Conservation (phyloP, 2,329 filamentous ascomycete species). For the Verticillium longisporum region DNA sequence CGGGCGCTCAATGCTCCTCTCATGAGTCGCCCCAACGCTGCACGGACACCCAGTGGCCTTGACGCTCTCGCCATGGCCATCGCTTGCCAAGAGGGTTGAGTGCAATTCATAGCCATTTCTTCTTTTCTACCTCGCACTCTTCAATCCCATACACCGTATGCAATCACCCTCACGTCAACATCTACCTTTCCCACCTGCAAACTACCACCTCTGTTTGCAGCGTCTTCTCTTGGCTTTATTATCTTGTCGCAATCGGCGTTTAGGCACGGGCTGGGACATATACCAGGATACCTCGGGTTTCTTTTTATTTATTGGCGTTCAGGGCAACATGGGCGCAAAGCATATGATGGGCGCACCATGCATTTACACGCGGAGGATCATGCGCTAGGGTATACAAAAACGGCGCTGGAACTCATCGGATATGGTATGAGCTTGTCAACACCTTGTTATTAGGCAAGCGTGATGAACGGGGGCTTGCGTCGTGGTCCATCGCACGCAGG, state of each 20-base stretch:
- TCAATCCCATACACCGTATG: background rate
- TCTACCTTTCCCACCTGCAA: background rate
- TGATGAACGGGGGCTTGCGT: too few species aligned
- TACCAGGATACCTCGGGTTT: slow-evolving; percentile 4
- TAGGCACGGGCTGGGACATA: background rate
- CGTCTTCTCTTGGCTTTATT: background rate
- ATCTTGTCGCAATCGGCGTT: background rate
- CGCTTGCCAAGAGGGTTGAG: slow-evolving; percentile 39
- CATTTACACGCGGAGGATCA: slow-evolving; percentile 2
- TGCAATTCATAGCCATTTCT: slow-evolving; percentile 14
- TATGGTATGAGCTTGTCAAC: background rate
- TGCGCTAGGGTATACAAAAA: background rate
- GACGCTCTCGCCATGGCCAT: slow-evolving; percentile 49
- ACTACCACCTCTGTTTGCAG: background rate
- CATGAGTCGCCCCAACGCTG: slow-evolving; percentile 33
- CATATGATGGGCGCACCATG: slow-evolving; percentile 11
- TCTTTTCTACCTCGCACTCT: slow-evolving; percentile 10
- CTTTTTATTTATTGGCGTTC: background rate
- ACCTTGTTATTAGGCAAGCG: too few species aligned
- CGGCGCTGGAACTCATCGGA: background rate
- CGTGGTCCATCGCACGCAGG: too few species aligned
- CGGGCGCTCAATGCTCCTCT: slow-evolving; percentile 36
- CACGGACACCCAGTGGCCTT: slow-evolving; percentile 42
- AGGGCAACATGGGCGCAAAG: slow-evolving; percentile 9
- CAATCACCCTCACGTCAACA: background rate